Evolutionary conservation across 805 yeast genomes (phyloP), one percentile per base, ranked within the genome.

Genomic region (Saccharomycopsis olivae): DNA sequence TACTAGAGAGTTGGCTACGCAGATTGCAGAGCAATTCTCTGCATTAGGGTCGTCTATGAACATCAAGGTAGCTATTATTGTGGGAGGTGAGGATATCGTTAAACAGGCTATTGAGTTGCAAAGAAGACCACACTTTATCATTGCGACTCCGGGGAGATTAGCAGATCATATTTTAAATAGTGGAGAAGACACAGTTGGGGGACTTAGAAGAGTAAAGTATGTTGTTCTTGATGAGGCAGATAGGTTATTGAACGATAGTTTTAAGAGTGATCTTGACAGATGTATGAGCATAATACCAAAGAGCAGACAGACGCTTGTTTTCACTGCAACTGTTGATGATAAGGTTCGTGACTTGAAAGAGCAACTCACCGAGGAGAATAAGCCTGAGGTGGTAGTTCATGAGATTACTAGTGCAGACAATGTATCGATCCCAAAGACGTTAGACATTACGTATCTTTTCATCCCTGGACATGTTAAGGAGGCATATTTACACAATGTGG

Each of bases 141-240:
- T 92, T 47, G 98, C 98, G 2, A 92, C 98, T 0, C 98, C 98
- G 0, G 98, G 98, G 13, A 69, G 98, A 54, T 62, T 92, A 45
- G 97, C 97, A 0, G 95, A 86, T 56, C 96, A 89, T 59, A 78
- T 92, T 15, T 59, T 79, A 46, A 74, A 78, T 52, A 82, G 92
- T 55, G 96, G 96, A 14, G 94, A 88, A 56, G 94, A 88, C 55
- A 77, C 94, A 5, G 79, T 80, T 1, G 86, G 86, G 1, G 95
- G 96, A 0, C 63, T 92, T 36, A 74, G 78, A 50, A 68, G 94
- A 49, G 79, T 82, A 14, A 78, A 79, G 55, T 92, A 68, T 53
- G 64, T 92, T 39, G 97, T 92, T 2, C 64, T 92, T 2, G 98
- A 92, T 66, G 98, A 89, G 63, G 98, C 98, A 1, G 98, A 92